Evolutionary conservation across 129 eudicot species (phyloP).

Genomic region (Pseudognaphalium luteoalbum): DNA sequence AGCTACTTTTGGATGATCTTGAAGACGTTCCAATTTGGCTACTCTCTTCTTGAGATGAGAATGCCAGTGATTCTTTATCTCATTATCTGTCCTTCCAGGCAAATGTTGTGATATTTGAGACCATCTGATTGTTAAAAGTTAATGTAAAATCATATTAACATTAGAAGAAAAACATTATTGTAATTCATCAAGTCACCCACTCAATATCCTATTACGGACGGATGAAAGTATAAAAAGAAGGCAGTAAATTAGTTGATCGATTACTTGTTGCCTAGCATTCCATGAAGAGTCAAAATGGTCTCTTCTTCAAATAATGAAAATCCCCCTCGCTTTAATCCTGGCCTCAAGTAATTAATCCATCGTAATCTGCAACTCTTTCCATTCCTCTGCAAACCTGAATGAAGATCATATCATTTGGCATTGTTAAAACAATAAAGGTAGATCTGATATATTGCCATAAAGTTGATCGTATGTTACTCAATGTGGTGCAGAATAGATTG

Average conservation of each 20-base stretch:
- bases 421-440: neutral
- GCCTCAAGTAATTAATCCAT: conserved; percentile 6
- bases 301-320: neutral
- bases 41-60: conserved; percentile 8
- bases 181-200: neutral
- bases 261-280: conserved; percentile 3
- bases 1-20: neutral
- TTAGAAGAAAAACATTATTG: neutral
- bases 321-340: conserved; percentile 10
- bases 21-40: conserved; percentile 1
- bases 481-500: neutral
- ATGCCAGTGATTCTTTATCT: conserved; percentile 3
- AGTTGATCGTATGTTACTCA: no score
- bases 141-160: neutral
- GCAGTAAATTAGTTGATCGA: neutral
- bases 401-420: neutral
- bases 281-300: neutral
- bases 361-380: conserved; percentile 11
- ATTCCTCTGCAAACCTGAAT: conserved; percentile 5
- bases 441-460: no score
- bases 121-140: neutral
- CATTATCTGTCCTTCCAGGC: conserved; percentile 10
- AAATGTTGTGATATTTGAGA: conserved; percentile 14
- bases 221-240: neutral
- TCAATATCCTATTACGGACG: neutral